Evolutionary conservation across 768 basidiomycete genomes (phyloP).

Genomic region (Peribolospora kevripleyi): DNA sequence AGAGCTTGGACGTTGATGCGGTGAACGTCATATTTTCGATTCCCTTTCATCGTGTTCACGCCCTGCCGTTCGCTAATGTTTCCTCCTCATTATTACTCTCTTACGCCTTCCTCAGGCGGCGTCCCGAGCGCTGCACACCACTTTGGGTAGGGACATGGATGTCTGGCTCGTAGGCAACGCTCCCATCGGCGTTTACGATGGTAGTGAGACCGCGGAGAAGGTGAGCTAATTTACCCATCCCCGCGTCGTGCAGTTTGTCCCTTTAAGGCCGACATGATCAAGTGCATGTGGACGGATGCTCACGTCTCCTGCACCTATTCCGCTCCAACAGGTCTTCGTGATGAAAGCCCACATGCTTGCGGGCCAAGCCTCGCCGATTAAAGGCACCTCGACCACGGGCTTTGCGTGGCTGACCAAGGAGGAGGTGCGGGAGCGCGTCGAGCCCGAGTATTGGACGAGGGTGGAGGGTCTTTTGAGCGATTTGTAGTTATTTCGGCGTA

Average conservation of each 20-base stretch:
- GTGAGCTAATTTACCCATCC: conserved; percentile 5
- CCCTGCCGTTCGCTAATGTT: not conserved
- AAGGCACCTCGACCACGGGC: conserved; percentile 31
- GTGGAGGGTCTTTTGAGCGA: conserved; percentile 64
- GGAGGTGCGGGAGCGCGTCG: conserved; percentile 53
- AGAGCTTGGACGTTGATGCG: not conserved
- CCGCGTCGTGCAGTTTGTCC: not conserved
- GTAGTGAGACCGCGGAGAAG: conserved; percentile 12
- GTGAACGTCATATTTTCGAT: not conserved
- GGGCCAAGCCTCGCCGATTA: conserved; percentile 45
- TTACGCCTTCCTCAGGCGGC: conserved; percentile 35
- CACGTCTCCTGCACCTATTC: not conserved
- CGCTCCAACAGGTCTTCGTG: conserved; percentile 49
- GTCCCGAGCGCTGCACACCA: conserved; percentile 37
- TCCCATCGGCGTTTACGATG: conserved; percentile 57
- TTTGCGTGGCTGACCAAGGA: conserved; percentile 89
- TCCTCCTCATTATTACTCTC: not conserved
- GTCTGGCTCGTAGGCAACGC: conserved; percentile 79
- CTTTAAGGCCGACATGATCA: not conserved
- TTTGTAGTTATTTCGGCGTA: conserved; percentile 14
- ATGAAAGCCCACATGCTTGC: conserved; percentile 82
- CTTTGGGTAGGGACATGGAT: conserved; percentile 66
- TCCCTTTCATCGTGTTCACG: not conserved
- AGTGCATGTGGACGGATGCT: not conserved
- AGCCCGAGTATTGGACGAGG: conserved; percentile 44